Percentiles rank a stretch among this genome's conserved stretches.
These are phyloP conservation scores for Magnusiomyces ingens DNA, from an alignment of 1,139 yeast species.

Conservation along the genomic window DNA sequence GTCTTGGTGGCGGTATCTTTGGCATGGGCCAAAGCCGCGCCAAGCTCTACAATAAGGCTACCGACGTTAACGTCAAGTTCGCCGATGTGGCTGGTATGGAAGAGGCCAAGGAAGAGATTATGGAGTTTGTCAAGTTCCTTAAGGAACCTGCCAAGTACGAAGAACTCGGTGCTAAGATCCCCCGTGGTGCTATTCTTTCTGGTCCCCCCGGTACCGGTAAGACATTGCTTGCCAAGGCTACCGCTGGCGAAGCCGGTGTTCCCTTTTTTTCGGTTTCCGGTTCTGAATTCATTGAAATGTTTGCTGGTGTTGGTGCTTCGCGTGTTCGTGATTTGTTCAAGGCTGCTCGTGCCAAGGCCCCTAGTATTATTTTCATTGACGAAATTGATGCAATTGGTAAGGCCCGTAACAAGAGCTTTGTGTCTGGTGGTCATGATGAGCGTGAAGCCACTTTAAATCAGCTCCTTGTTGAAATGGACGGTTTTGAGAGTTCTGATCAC, in stretches of 20 bases:
- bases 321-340: constrained; percentile 92
- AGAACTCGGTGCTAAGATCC: constrained; percentile 90
- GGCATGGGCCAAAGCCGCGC: constrained; percentile 82
- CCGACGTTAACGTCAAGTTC: constrained; percentile 81
- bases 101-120: constrained; percentile 96
- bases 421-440: constrained; percentile 89
- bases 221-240: constrained; percentile 93
- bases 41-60: constrained; percentile 83
- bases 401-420: constrained; percentile 76
- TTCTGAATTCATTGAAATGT: constrained; percentile 98
- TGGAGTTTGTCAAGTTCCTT: constrained; percentile 93
- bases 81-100: constrained; percentile 96
- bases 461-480: constrained; percentile 95
- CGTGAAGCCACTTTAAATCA: constrained; percentile 95
- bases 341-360: constrained; percentile 89
- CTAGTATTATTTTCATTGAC: constrained; percentile 88
- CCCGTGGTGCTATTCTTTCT: constrained; percentile 93
- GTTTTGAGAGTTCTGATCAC: constrained; percentile 82
- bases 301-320: constrained; percentile 98
- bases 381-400: constrained; percentile 98
- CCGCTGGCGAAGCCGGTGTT: constrained; percentile 98
- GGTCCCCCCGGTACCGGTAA: constrained; percentile 99
- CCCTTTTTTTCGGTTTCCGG: constrained; percentile 94
- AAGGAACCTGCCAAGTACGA: constrained; percentile 87
- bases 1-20: constrained; percentile 42